A percentile compares a stretch with the other conserved stretches of the same genome.
Evolutionary conservation across 352 stramenopile genomes (phyloP).

Genomic region (Phytophthora litchii): DNA sequence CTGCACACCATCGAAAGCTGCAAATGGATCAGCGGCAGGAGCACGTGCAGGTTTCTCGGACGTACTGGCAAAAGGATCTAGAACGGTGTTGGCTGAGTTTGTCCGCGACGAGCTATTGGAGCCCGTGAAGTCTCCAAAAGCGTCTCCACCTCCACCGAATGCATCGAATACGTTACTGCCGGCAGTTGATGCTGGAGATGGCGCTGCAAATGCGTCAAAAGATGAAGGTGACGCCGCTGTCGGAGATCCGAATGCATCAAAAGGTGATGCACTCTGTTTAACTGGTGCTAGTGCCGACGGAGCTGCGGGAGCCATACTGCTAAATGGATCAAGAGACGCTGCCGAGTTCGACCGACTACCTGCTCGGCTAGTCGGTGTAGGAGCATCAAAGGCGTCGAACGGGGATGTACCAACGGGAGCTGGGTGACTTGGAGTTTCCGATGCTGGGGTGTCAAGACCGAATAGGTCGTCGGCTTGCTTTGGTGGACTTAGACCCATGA

Average conservation of each 20-base stretch:
- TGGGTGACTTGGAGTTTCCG: constrained; percentile 20
- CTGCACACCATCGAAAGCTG: constrained; percentile 67
- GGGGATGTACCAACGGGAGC: constrained; percentile 33
- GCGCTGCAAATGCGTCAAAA: constrained; percentile 46
- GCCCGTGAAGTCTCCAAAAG: constrained; percentile 41
- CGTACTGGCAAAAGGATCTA: constrained; percentile 35
- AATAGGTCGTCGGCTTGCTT: constrained; percentile 57
- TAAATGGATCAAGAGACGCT: constrained; percentile 49
- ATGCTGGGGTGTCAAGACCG: constrained; percentile 50
- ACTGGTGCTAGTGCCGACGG: constrained; percentile 12
- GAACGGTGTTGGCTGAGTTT: constrained; percentile 37
- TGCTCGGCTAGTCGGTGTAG: constrained; percentile 31
- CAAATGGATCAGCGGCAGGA: constrained; percentile 55
- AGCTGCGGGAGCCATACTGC: constrained; percentile 25
- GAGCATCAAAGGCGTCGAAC: constrained; percentile 45
- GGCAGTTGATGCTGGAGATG: constrained; percentile 24
- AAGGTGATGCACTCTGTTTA: constrained; percentile 37
- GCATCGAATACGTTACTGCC: constrained; percentile 40
- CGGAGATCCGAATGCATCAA: constrained; percentile 46
- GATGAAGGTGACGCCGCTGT: constrained; percentile 16
- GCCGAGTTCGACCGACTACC: constrained; percentile 22
- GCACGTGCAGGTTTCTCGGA: constrained; percentile 18
- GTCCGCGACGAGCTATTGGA: constrained; percentile 34
- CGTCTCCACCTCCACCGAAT: constrained; percentile 40
- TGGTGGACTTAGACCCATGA: constrained; percentile 68